Conservation (phyloP, 306 rosid species). For the Sphenostylis stenocarpa region DNA sequence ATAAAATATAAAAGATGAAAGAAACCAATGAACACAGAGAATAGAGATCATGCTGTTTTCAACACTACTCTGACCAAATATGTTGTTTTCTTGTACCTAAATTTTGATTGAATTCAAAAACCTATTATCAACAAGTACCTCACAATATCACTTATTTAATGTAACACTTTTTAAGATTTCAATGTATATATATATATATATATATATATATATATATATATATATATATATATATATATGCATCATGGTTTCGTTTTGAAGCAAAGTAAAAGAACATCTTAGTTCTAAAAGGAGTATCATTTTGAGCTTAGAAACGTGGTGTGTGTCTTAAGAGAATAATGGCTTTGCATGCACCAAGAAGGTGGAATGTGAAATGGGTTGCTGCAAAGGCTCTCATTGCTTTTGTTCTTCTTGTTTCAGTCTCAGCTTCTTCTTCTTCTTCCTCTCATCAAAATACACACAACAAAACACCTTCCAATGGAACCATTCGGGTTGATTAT, state of each 20-base stretch:
- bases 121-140: background rate
- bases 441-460: background rate
- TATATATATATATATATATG: too few species aligned
- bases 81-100: constrained; percentile 10
- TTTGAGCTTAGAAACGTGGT: background rate
- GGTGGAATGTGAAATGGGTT: constrained; percentile 44
- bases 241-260: background rate
- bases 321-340: background rate
- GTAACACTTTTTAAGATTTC: background rate
- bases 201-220: background rate
- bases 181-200: background rate
- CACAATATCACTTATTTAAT: background rate
- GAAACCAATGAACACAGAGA: background rate
- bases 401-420: constrained; percentile 41
- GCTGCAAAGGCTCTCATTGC: constrained; percentile 39
- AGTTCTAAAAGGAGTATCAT: background rate
- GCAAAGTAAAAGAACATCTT: constrained; percentile 7
- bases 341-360: constrained; percentile 30
- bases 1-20: background rate
- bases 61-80: background rate
- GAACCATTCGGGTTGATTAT: background rate
- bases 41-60: background rate
- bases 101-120: constrained; percentile 1
- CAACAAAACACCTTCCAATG: constrained; percentile 37
- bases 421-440: constrained; percentile 25